These are phyloP conservation scores for Tolypocladium capitatum DNA, from an alignment of 2,329 filamentous ascomycete species.

Conservation along the genomic window DNA sequence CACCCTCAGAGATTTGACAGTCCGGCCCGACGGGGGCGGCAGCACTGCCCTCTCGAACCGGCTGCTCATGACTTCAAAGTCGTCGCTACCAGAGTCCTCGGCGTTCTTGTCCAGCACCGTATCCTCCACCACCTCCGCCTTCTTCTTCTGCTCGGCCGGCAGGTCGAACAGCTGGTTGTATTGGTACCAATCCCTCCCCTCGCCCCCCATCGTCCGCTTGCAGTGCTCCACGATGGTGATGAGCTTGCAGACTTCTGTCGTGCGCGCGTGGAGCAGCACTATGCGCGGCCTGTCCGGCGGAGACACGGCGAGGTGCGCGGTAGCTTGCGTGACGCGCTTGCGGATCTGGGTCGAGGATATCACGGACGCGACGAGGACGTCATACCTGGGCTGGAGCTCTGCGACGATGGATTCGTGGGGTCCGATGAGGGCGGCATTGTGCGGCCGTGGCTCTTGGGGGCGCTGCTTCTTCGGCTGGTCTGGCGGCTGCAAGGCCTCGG, in stretches of 20 bases:
- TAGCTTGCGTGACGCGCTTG: conserved; percentile 34
- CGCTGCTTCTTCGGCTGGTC: conserved; percentile 4
- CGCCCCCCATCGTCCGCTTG: conserved; percentile 39
- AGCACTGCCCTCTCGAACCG: conserved; percentile 41
- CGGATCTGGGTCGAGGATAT: conserved; percentile 48
- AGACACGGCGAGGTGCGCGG: conserved; percentile 26
- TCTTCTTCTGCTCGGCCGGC: conserved; percentile 14
- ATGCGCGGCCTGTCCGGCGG: conserved; percentile 14
- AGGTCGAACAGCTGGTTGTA: conserved; percentile 44
- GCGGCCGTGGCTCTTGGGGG: conserved; percentile 2
- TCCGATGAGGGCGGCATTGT: conserved; percentile 13
- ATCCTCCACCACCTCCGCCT: conserved; percentile 26
- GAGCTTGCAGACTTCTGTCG: conserved; percentile 46
- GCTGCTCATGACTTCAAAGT: conserved; percentile 45
- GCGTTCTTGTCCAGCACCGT: conserved; percentile 23
- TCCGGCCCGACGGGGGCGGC: conserved; percentile 29
- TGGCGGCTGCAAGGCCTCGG: neutral
- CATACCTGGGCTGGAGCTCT: conserved; percentile 31
- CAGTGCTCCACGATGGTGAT: conserved; percentile 55
- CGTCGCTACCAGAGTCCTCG: conserved; percentile 22
- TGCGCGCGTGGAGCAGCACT: conserved; percentile 37
- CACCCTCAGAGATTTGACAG: conserved; percentile 42
- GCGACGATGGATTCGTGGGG: conserved; percentile 29
- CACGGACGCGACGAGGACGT: conserved; percentile 38
- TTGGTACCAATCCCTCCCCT: conserved; percentile 37